Evolutionary conservation across 2,329 filamentous ascomycete genomes (phyloP).

Genomic region (Curvularia eragrostidis): DNA sequence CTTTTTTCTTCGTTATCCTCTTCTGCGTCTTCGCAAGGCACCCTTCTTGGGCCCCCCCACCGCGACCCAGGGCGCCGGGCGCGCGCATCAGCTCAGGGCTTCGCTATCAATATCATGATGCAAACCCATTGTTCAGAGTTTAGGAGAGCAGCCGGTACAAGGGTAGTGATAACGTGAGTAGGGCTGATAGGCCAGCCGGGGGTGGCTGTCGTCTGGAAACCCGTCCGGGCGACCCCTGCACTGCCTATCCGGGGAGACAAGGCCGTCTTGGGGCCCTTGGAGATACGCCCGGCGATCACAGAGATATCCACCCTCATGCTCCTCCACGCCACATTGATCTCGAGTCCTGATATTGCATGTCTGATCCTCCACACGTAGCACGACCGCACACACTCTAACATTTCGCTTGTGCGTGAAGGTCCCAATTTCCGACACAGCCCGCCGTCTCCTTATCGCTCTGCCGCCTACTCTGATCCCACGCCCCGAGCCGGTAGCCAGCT

Average conservation of each 20-base stretch:
- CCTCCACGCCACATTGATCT: background rate
- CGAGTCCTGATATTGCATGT: background rate
- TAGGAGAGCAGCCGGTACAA: slow-evolving; percentile 10
- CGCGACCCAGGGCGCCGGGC: background rate
- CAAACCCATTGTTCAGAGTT: slow-evolving; percentile 19
- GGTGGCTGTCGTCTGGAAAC: slow-evolving; percentile 8
- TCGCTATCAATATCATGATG: slow-evolving; percentile 22
- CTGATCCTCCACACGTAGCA: background rate
- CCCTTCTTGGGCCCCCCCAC: background rate
- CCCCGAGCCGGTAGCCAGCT: slow-evolving; percentile 5
- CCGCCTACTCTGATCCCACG: background rate
- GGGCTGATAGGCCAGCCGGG: slow-evolving; percentile 25
- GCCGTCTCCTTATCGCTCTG: slow-evolving; percentile 2
- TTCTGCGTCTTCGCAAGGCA: background rate
- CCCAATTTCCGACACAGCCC: background rate
- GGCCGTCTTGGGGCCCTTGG: slow-evolving; percentile 8
- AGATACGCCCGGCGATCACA: slow-evolving; percentile 9
- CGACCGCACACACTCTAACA: background rate
- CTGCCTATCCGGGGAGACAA: slow-evolving; percentile 4
- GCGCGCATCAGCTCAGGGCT: slow-evolving; percentile 3
- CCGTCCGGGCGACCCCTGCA: slow-evolving; percentile 11
- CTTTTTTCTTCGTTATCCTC: slow-evolving; percentile 1
- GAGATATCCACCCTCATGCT: slow-evolving; percentile 6
- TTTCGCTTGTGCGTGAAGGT: background rate
- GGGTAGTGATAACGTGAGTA: slow-evolving; percentile 25